A percentile compares a stretch with the other conserved stretches of the same genome.
These are phyloP conservation scores for Phialophora chinensis DNA, from an alignment of 2,329 filamentous ascomycete species.

Conservation along the genomic window DNA sequence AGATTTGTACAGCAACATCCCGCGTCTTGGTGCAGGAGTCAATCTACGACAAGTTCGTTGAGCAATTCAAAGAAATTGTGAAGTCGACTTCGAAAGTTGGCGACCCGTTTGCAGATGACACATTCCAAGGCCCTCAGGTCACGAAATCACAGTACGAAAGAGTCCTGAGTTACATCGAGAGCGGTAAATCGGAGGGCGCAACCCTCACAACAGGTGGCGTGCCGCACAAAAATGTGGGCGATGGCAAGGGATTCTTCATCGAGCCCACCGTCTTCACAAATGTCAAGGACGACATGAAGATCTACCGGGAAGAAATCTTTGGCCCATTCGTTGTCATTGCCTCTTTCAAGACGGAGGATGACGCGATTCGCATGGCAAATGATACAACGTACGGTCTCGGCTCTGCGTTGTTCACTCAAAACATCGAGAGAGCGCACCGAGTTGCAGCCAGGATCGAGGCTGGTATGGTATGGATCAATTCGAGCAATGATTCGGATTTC, in stretches of 20 bases:
- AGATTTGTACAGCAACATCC: slow-evolving; percentile 66
- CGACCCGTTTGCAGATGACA: slow-evolving; percentile 50
- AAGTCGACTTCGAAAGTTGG: slow-evolving; percentile 48
- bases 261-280: slow-evolving; percentile 49
- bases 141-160: slow-evolving; percentile 53
- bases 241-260: slow-evolving; percentile 50
- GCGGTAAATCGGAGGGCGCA: slow-evolving; percentile 51
- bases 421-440: slow-evolving; percentile 51
- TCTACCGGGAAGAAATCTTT: slow-evolving; percentile 52
- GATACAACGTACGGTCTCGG: slow-evolving; percentile 52
- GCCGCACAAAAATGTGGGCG: slow-evolving; percentile 42
- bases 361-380: slow-evolving; percentile 49
- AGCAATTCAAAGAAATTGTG: slow-evolving; percentile 46
- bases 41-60: slow-evolving; percentile 54
- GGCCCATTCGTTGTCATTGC: slow-evolving; percentile 51
- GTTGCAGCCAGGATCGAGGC: slow-evolving; percentile 52
- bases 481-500: slow-evolving; percentile 50
- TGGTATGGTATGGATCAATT: slow-evolving; percentile 57
- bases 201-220: slow-evolving; percentile 48
- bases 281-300: slow-evolving; percentile 47
- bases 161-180: slow-evolving; percentile 51
- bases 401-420: slow-evolving; percentile 51
- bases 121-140: slow-evolving; percentile 54
- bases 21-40: slow-evolving; percentile 63
- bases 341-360: slow-evolving; percentile 49